Base-by-base conservation (phyloP, 2,329 filamentous ascomycete species). In the Elsinoe fawcettii region DNA sequence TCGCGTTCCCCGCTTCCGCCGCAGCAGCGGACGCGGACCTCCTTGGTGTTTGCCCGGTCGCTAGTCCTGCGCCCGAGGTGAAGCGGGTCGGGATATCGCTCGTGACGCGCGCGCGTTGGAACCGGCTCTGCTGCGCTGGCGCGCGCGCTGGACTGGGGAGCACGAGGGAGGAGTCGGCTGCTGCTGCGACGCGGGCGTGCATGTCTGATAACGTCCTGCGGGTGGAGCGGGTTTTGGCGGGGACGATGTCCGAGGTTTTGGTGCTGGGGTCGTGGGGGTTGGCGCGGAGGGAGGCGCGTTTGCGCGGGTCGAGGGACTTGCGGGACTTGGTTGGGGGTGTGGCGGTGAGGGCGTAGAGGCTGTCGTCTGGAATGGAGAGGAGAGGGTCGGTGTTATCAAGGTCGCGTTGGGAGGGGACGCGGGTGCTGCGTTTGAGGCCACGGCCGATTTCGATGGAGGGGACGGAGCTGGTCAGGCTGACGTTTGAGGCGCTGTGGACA, bases 401-500 rank as follows among this genome's bases (percentile, higher is more conserved):
- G 22, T 30, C 27, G 27, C 44, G 55, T 16, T 18, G 27, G 4
- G 32, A 57, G 4, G 47, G 72, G 59, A 64, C 66, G 39, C 66
- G 66, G 53, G 67, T 67, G 62, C 68, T 71, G 37, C 70, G 67
- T 60, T 73, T 73, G 20, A 71, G 66, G 30, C 77, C 81, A 56
- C 83, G 75, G 46, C 78, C 80, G 30, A 81, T 66, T 64, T 85
- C 82, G 57, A 85, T 73, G 1, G 80, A 82, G 59, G 23, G 39
- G 7, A 11, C 32, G n/a, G 44, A 27, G 36, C 43, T 49, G 27
- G 22, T 14, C 9, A 37, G 9, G 16, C 30, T 49, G 18, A 20
- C 43, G 16, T 34, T 22, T 77, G 71, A 57, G 74, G 71, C 16
- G 66, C 65, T 54, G 70, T 70, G 66, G 70, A 16, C 16, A 41